Evolutionary conservation across 2,329 filamentous ascomycete species (phyloP).

Genomic region (Paecilomyces formosus): DNA sequence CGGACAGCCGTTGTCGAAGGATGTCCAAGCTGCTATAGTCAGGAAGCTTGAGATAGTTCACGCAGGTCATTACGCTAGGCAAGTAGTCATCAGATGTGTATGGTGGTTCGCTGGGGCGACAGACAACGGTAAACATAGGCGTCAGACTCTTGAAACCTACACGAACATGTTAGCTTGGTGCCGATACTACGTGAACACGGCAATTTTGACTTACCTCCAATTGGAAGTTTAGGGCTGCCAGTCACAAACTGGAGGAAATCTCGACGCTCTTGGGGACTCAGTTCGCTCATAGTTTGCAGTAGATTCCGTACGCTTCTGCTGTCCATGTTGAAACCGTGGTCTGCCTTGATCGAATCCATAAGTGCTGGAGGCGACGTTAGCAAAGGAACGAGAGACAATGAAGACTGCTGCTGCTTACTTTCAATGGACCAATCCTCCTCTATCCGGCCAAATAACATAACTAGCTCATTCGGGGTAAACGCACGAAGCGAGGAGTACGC

Average conservation of each 20-base stretch:
- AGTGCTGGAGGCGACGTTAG: conserved; percentile 52
- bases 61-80: conserved; percentile 99
- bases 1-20: conserved; percentile 69
- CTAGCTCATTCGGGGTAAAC: conserved; percentile 91
- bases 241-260: conserved; percentile 98
- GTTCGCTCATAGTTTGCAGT: conserved; percentile 88
- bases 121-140: conserved; percentile 98
- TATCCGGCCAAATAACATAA: conserved; percentile 84
- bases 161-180: conserved; percentile 2
- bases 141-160: conserved; percentile 92
- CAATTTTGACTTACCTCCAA: conserved; percentile 64
- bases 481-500: conserved; percentile 86
- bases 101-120: conserved; percentile 93
- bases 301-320: conserved; percentile 92
- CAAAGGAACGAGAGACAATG: conserved; percentile 1
- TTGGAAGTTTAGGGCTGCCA: conserved; percentile 94
- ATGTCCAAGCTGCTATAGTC: conserved; percentile 78
- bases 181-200: neutral
- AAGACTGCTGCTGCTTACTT: conserved; percentile 55
- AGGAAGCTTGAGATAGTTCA: conserved; percentile 96
- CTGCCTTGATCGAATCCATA: conserved; percentile 97
- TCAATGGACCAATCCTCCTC: conserved; percentile 98
- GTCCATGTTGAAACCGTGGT: conserved; percentile 98
- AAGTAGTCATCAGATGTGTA: conserved; percentile 94
- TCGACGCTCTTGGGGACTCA: conserved; percentile 65